phyloP scores from a whole-genome alignment of 176 grass and related monocot species.

The Oryza coarctata region DNA sequence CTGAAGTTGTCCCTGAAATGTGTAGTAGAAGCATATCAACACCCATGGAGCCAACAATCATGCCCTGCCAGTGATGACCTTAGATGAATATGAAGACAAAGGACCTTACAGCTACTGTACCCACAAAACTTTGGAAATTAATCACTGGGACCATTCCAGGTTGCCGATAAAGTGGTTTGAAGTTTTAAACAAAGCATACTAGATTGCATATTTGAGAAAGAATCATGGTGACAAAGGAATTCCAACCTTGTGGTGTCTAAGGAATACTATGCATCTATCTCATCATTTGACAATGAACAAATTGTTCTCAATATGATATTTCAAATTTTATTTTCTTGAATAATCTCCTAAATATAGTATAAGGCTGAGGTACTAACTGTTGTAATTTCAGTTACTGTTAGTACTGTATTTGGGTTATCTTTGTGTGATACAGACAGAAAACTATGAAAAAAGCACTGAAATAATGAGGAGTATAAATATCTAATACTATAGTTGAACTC shows the following conservation, averaged over 20 bases:
- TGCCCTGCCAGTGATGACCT: constrained; percentile 68
- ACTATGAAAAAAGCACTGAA: constrained; percentile 11
- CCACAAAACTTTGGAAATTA: constrained; percentile 5
- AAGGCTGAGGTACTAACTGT: constrained; percentile 6
- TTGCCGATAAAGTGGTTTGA: constrained; percentile 35
- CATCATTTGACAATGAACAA: constrained; percentile 6
- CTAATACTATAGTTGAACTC: background rate
- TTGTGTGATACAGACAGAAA: constrained; percentile 8
- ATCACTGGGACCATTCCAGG: constrained; percentile 12
- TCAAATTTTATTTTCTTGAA: constrained; percentile 1
- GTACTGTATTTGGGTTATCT: background rate
- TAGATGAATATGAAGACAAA: constrained; percentile 29
- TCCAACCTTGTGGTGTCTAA: background rate
- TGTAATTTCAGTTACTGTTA: background rate
- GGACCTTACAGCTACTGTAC: constrained; percentile 14
- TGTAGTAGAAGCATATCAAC: constrained; percentile 58
- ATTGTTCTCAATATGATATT: constrained; percentile 9
- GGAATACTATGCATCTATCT: constrained; percentile 1
- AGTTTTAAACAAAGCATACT: background rate
- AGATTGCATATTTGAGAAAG: background rate
- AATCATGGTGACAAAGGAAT: constrained; percentile 24
- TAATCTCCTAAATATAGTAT: background rate
- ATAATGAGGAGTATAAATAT: background rate
- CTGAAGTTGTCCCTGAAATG: constrained; percentile 54
- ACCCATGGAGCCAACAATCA: constrained; percentile 80